These are phyloP conservation scores for Cladosporium sp. DNA, from an alignment of 2,329 filamentous ascomycete genomes.

Conservation along the genomic window DNA sequence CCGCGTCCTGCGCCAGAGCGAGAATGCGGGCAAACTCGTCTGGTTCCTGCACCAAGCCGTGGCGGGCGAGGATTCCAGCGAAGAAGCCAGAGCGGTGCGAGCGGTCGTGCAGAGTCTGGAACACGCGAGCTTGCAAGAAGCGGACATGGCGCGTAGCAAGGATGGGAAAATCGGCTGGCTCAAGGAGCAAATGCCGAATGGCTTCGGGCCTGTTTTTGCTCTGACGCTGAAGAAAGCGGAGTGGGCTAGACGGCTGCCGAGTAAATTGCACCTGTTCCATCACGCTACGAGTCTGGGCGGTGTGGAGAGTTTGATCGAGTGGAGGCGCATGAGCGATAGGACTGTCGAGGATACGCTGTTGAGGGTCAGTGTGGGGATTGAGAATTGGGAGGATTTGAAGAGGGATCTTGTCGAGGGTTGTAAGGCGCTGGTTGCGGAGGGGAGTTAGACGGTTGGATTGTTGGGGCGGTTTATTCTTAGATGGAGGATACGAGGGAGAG, in stretches of 20 bases:
- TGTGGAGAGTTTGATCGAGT: conserved; percentile 94
- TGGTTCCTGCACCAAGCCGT: conserved; percentile 59
- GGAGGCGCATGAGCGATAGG: conserved; percentile 82
- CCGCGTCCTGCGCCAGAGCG: conserved; percentile 70
- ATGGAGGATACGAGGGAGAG: too few relatives aligned
- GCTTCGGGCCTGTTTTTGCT: conserved; percentile 85
- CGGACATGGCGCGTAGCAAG: conserved; percentile 37
- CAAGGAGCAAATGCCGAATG: conserved; percentile 80
- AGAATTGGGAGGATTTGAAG: conserved; percentile 78
- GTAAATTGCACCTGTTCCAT: conserved; percentile 76
- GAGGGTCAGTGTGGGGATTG: conserved; percentile 79
- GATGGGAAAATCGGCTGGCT: conserved; percentile 57
- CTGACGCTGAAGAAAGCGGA: conserved; percentile 58
- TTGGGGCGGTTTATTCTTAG: too few relatives aligned
- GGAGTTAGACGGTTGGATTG: too few relatives aligned
- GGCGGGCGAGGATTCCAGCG: conserved; percentile 31
- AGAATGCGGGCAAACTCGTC: conserved; percentile 65
- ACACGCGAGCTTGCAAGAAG: conserved; percentile 77
- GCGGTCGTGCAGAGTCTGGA: conserved; percentile 57
- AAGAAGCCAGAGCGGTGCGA: conserved; percentile 44
- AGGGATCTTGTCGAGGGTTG: conserved; percentile 7
- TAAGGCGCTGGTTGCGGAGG: conserved; percentile 43
- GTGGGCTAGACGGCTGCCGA: conserved; percentile 66
- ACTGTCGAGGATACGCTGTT: conserved; percentile 67
- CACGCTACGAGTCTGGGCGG: conserved; percentile 93